Conservation (phyloP, 331 rosid genomes). For the Cydonia oblonga region DNA sequence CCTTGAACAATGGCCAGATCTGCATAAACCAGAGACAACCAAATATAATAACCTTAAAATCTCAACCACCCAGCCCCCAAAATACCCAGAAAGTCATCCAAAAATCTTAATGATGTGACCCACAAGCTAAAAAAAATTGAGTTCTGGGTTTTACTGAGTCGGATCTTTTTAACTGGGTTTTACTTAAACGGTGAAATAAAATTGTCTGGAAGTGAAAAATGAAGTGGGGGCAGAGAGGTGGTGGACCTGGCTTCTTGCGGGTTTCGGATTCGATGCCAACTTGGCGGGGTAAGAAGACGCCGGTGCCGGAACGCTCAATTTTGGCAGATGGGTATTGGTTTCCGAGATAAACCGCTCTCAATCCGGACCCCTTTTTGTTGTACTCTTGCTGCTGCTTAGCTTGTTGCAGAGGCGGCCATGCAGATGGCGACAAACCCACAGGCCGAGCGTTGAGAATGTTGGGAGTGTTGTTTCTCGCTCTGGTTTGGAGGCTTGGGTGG, state of each 20-base stretch:
- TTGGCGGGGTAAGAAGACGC: slow-evolving; percentile 80
- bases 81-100: neutral
- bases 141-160: too few relatives aligned
- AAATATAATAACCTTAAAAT: neutral
- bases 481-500: slow-evolving; percentile 4
- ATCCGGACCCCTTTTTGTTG: slow-evolving; percentile 25
- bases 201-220: neutral
- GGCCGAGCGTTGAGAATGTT: slow-evolving; percentile 19
- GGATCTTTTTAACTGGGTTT: neutral
- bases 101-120: neutral
- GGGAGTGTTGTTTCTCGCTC: slow-evolving; percentile 17
- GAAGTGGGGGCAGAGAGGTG: neutral
- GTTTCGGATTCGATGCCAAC: slow-evolving; percentile 27
- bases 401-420: slow-evolving; percentile 62
- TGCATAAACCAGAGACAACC: neutral
- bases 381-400: slow-evolving; percentile 21
- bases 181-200: neutral
- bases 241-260: slow-evolving; percentile 41
- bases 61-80: neutral
- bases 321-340: slow-evolving; percentile 10
- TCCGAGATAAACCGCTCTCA: slow-evolving; percentile 50
- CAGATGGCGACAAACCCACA: slow-evolving; percentile 37
- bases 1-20: neutral
- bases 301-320: slow-evolving; percentile 69
- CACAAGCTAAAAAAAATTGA: too few relatives aligned